Base-by-base conservation (phyloP, 2,329 filamentous ascomycete species). In the Sphaceloma murrayae region DNA sequence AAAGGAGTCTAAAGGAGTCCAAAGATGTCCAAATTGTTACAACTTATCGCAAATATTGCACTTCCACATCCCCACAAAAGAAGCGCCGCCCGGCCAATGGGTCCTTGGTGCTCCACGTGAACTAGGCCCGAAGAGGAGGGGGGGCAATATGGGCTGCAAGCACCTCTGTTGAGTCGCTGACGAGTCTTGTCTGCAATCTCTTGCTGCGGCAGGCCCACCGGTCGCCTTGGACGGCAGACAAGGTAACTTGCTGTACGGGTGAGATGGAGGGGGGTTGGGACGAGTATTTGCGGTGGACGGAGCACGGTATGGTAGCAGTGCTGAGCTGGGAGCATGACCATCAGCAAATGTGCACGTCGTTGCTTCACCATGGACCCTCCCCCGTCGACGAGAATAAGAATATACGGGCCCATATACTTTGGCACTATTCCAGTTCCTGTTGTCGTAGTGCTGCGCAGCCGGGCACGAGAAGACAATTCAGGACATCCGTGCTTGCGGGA, bases 91-190 rank as follows among this genome's bases (percentile, higher is more conserved):
- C 26, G 24, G 22, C 36, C 36, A 40, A 40, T 40, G 36, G 36
- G 36, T 26, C 21, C 18, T 16, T 40, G 22, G 22, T 30, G n/a
- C n/a, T 40, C 24, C 36, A 17, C 13, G 22, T 17, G 8, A 13
- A 40, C 36, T 40, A 40, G 36, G 36, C 36, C 36, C 36, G 36
- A 40, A 40, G 27, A 11, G 36, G 36, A 40, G 30, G 27, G 9
- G 36, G 24, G 24, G 17, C 14, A 13, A 16, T n/a, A 29, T n/a
- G 27, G 36, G 36, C 36, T 30, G 36, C n/a, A 29, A 16, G 26
- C 19, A 30, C 30, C 36, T 26, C 16, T 10, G 36, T 40, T 40
- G 36, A 27, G 36, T 26, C 26, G 36, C 22, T 19, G 21, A 19
- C 31, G n/a, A 4, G 14, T 40, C 22, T 40, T 40, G 24, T 40